Base-by-base conservation (phyloP, 805 yeast genomes). In the Starmera amethionina region DNA sequence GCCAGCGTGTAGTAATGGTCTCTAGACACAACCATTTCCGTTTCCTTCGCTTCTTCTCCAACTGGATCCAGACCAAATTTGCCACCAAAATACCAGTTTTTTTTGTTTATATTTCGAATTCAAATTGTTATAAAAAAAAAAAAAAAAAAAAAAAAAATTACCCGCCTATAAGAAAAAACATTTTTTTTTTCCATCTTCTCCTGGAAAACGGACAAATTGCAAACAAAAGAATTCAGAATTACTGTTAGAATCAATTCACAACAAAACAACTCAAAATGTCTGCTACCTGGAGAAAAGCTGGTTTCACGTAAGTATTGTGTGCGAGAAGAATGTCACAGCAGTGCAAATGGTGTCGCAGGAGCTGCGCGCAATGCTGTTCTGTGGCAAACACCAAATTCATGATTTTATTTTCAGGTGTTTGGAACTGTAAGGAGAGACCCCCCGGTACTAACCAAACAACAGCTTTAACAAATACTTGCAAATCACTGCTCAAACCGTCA, bases 381-480 rank as follows among this genome's bases (percentile, higher is more conserved):
- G 9, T 22, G 27, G 5, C 27, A 6, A 8, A 22, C 27, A 16
- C 18, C 18, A 16, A 16, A 16, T 16, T 16, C 4, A 16, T 16
- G 18, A 16, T 16, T 16, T 16, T 16, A 16, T 16, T 16, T 22
- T 8, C 27, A 22, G 27, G 27, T 22, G 27, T 7, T 22, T 22
- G 9, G 3, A 4, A 22, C 4, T 16, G 4, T 16, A 3, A 16
- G 4, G 4, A 16, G 18, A 16, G 18, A 16, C 18, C 18, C 18
- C 18, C 18, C 4, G 4, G 18, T 16, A 22, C 27, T 22, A 22
- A 22, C 27, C 27, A 22, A 6, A 22, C 15, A 19, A 36, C 47
- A 75, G 82, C 50, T 78, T 82, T 72, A 86, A 85, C 82, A 84
- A 81, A 64, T 90, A 90, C 68, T 73, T 89, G 64, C 77, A 95